Evolutionary conservation across 73 alveolate species (phyloP).

Genomic region (Paramecium biaurelia): DNA sequence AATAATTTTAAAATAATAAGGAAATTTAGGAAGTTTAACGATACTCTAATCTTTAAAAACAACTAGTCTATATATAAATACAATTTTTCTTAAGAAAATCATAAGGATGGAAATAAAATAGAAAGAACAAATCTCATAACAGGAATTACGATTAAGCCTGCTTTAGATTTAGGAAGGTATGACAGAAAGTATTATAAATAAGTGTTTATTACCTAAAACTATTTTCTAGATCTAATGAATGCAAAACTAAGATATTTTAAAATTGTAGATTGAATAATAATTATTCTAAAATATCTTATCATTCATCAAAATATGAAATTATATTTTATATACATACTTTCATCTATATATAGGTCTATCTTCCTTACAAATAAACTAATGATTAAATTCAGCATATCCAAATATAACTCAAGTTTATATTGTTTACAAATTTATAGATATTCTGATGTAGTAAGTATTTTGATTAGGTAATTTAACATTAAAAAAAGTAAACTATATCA

Average conservation of each 20-base stretch:
- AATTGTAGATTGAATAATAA: neutral
- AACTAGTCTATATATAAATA: neutral
- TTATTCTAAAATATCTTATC: no score
- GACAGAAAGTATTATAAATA: neutral
- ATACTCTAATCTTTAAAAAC: no score
- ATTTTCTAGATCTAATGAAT: neutral
- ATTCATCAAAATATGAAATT: no score
- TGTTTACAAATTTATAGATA: no score
- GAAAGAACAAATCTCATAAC: neutral
- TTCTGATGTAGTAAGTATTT: no score
- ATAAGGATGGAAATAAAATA: neutral
- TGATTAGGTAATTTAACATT: no score
- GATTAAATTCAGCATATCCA: no score
- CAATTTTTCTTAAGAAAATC: neutral
- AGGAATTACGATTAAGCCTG: neutral
- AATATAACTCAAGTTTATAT: no score
- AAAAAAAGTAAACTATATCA: no score
- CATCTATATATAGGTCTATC: no score
- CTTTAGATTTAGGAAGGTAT: neutral
- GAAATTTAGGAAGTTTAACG: neutral
- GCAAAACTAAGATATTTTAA: neutral
- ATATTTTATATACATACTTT: no score
- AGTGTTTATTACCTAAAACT: neutral
- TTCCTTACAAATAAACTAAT: no score
- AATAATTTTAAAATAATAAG: neutral